Evolutionary conservation across 2,329 filamentous ascomycete genomes (phyloP), one percentile per base, ranked within the genome.

Genomic region (Trichoderma sp.): DNA sequence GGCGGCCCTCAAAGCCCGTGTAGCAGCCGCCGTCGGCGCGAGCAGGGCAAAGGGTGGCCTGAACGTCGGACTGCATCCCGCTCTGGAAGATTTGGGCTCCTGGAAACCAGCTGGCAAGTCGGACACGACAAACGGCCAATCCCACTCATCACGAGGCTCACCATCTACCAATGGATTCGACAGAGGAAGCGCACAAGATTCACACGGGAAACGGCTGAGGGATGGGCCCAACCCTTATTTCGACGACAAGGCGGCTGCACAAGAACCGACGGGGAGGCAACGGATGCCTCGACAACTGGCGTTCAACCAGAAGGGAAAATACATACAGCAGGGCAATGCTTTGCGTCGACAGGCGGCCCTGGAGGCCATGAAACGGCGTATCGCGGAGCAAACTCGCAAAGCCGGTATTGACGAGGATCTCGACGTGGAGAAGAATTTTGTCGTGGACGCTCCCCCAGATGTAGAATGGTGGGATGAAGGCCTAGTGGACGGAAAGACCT

Each of bases 391-490:
- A 79, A 93, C 95, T 12, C 91, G 95, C 76, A 96, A 95, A 83
- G 95, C 93, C n/a, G 95, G 95, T 64, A 94, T 98, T 77, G 96
- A 98, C 80, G 96, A 98, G 82, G 96, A 96, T 79, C 85, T 94
- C 35, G 93, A 97, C 77, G 91, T 93, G 66, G 96, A 99, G 83
- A 97, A 96, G 83, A 94, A 95, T 38, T 98, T 96, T 82, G 85
- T 97, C 4, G 91, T 98, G 6, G 93, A 96, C 77, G 88, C 89
- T 38, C 97, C 97, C 11, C 97, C 97, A 4, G 93, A 93, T 8
- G 89, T 98, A 59, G 97, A 99, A 83, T 99, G 97, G 97, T 98
- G 96, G 94, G 97, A 99, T 80, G 95, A 98, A 85, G 94, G 92
- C 3, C 86, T 98, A 21, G 88, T 97, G 18, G 89, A 93, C 69